Evolutionary conservation across 139 green algal species (phyloP).

Genomic region (Tetraselmis striata): DNA sequence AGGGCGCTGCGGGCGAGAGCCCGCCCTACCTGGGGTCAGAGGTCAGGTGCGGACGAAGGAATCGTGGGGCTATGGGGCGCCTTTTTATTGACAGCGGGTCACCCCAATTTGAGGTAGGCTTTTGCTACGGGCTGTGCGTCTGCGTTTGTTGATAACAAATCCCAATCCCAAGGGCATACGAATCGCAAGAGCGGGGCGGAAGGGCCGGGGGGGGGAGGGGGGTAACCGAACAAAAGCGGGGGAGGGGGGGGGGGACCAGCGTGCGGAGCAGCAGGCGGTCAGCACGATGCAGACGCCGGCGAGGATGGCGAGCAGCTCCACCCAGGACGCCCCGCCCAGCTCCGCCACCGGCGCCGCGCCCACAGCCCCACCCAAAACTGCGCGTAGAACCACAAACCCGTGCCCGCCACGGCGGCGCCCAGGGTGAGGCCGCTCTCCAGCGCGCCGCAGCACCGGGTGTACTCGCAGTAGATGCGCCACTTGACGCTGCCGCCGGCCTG

Average conservation of each 20-base stretch:
- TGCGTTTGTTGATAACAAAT: too few relatives aligned
- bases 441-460: slow-evolving; percentile 32
- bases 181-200: not conserved
- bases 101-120: too few relatives aligned
- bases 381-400: slow-evolving; percentile 46
- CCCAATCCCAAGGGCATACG: not conserved
- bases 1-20: too few relatives aligned
- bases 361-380: slow-evolving; percentile 65
- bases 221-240: slow-evolving; percentile 36
- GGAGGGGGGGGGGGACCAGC: slow-evolving; percentile 2
- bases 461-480: slow-evolving; percentile 48
- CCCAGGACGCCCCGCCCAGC: slow-evolving; percentile 22
- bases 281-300: slow-evolving; percentile 37
- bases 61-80: too few relatives aligned
- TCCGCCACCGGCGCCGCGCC: slow-evolving; percentile 19
- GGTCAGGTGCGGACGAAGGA: too few relatives aligned
- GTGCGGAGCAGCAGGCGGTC: slow-evolving; percentile 10
- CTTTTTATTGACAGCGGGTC: too few relatives aligned
- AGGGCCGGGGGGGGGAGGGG: not conserved
- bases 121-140: too few relatives aligned
- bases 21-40: too few relatives aligned
- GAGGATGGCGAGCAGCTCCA: slow-evolving; percentile 46
- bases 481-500: slow-evolving; percentile 43
- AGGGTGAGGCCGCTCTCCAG: slow-evolving; percentile 16
- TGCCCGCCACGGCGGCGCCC: slow-evolving; percentile 45